Conservation (phyloP, 129 eudicot genomes). For the Centella asiatica region DNA sequence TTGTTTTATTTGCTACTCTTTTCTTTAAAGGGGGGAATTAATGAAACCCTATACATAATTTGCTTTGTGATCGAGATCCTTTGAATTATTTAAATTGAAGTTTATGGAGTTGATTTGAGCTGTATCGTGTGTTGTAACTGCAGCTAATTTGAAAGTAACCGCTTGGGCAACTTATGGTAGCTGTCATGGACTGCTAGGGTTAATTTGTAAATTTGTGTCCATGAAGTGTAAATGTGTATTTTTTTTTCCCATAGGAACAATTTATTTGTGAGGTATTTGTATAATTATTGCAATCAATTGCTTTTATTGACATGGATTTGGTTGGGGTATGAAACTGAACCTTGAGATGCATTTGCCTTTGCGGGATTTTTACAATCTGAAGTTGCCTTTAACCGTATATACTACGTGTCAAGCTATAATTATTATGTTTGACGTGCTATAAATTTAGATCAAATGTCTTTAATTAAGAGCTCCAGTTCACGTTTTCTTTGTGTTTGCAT, state of each 20-base stretch:
- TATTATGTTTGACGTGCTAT: too few species aligned
- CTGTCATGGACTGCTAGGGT: not conserved
- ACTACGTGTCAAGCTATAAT: not conserved
- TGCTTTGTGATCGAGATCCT: too few species aligned
- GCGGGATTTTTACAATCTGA: not conserved
- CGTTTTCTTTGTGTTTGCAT: too few species aligned
- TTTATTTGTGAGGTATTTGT: not conserved
- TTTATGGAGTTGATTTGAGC: too few species aligned
- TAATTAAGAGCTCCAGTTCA: too few species aligned
- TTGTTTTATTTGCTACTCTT: too few species aligned
- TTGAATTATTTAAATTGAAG: too few species aligned
- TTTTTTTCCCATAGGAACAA: not conserved
- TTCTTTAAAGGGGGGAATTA: too few species aligned
- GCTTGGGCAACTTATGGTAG: not conserved
- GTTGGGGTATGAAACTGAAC: not conserved
- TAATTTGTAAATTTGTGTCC: slow-evolving; percentile 22
- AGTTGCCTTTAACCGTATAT: not conserved
- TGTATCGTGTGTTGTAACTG: too few species aligned
- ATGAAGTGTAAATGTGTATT: not conserved
- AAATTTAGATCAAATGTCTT: too few species aligned
- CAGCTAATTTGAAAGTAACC: too few species aligned
- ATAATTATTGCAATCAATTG: not conserved
- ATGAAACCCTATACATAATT: too few species aligned
- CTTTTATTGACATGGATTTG: not conserved
- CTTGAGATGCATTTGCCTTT: not conserved